Evolutionary conservation across 129 eudicot species (phyloP).

Genomic region (Centaurea solstitialis): DNA sequence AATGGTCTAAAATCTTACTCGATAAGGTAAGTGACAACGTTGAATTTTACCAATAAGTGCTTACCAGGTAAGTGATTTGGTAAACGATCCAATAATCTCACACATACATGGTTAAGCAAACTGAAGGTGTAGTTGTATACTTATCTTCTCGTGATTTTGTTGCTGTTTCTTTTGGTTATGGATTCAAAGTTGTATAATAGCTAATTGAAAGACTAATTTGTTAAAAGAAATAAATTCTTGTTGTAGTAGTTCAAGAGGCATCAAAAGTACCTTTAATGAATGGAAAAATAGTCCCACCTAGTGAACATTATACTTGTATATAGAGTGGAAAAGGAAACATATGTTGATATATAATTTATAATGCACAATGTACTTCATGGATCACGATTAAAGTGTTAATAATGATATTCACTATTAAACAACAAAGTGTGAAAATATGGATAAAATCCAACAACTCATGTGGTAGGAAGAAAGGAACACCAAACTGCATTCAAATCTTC

Average conservation of each 20-base stretch:
- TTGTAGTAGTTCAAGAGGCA: not conserved
- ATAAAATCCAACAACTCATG: too few relatives aligned
- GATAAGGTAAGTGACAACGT: too few relatives aligned
- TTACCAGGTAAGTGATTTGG: too few relatives aligned
- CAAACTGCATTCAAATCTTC: conserved; percentile 6
- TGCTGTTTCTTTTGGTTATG: not conserved
- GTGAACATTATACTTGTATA: not conserved
- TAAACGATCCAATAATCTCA: conserved; percentile 34
- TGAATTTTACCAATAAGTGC: too few relatives aligned
- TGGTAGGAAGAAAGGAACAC: not conserved
- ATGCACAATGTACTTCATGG: not conserved
- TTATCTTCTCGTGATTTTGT: conserved; percentile 3
- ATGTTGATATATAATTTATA: too few relatives aligned
- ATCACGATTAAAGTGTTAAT: not conserved
- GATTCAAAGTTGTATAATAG: not conserved
- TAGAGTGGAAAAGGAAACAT: not conserved
- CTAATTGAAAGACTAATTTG: not conserved
- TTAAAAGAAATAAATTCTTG: not conserved
- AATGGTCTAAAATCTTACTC: too few relatives aligned
- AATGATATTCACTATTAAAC: not conserved
- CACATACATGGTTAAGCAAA: conserved; percentile 82
- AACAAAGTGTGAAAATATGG: not conserved
- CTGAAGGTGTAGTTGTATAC: conserved; percentile 60
- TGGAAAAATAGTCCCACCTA: not conserved
- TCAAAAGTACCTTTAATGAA: not conserved